These are phyloP conservation scores for Stagonosporopsis rhizophila DNA, from an alignment of 2,329 filamentous ascomycete species.

Conservation along the genomic window DNA sequence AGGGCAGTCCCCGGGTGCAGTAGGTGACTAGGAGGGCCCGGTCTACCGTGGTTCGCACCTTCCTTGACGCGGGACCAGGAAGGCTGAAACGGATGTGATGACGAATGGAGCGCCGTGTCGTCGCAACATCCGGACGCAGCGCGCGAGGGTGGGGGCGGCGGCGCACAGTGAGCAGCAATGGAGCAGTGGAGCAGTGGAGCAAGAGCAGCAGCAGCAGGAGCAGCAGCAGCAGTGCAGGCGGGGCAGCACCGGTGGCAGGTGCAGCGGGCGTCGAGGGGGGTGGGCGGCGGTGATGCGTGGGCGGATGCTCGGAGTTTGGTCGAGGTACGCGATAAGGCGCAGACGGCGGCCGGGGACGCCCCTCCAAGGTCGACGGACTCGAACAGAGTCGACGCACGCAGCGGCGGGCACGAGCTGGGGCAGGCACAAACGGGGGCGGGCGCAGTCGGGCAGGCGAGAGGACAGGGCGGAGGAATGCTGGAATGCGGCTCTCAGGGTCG, in stretches of 20 bases:
- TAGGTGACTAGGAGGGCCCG: conserved; percentile 22
- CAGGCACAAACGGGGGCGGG: conserved; percentile 29
- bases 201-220: too few relatives aligned
- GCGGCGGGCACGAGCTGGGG: conserved; percentile 39
- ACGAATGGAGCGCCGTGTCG: conserved; percentile 43
- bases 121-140: conserved; percentile 45
- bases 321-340: conserved; percentile 35
- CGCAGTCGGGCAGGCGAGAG: conserved; percentile 8
- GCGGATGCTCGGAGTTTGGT: conserved; percentile 42
- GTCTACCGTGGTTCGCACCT: conserved; percentile 29
- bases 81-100: conserved; percentile 50
- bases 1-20: conserved; percentile 10
- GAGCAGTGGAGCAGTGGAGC: not conserved
- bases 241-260: conserved; percentile 27
- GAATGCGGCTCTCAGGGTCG: conserved; percentile 35
- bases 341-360: conserved; percentile 31
- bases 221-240: conserved; percentile 2
- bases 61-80: conserved; percentile 32
- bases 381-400: conserved; percentile 29
- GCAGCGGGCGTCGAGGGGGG: conserved; percentile 22
- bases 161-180: not conserved
- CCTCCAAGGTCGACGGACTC: conserved; percentile 14
- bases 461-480: conserved; percentile 8
- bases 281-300: conserved; percentile 21
- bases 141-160: conserved; percentile 19